Percentiles rank a stretch among this genome's conserved stretches.
phyloP scores from a whole-genome alignment of 768 basidiomycete genomes.

The Chalciporus pseudorubinellus region DNA sequence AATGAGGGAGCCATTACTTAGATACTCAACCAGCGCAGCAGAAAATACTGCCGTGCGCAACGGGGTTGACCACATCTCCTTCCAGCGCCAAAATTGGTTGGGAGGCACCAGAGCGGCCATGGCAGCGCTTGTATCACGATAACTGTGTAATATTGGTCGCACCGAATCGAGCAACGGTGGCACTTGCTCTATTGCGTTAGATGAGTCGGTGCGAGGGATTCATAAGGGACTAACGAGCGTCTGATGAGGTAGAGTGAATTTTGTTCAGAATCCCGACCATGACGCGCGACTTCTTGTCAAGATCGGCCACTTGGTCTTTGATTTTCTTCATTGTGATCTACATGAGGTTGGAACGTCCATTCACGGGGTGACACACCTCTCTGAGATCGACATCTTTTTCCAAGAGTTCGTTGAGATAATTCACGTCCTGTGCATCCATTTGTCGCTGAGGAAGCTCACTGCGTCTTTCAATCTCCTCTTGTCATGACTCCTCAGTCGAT shows the following conservation, averaged over 20 bases:
- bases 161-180: slow-evolving; percentile 56
- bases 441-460: slow-evolving; percentile 3
- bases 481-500: background rate
- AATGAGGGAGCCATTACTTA: slow-evolving; percentile 56
- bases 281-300: slow-evolving; percentile 72
- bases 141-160: slow-evolving; percentile 54
- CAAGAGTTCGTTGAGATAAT: slow-evolving; percentile 55
- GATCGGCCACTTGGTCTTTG: slow-evolving; percentile 67
- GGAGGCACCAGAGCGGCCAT: slow-evolving; percentile 62
- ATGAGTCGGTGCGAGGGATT: background rate
- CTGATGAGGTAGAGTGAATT: slow-evolving; percentile 69
- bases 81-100: slow-evolving; percentile 82
- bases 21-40: slow-evolving; percentile 63
- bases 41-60: slow-evolving; percentile 65
- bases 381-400: slow-evolving; percentile 61
- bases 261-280: slow-evolving; percentile 77
- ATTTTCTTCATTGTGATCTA: slow-evolving; percentile 58
- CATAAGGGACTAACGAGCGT: slow-evolving; percentile 46
- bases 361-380: slow-evolving; percentile 48
- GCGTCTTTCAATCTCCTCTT: slow-evolving; percentile 6
- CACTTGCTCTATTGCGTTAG: slow-evolving; percentile 41
- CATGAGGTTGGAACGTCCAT: background rate
- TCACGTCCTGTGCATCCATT: slow-evolving; percentile 59
- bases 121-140: slow-evolving; percentile 45
- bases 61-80: slow-evolving; percentile 77